Base-by-base conservation (phyloP, 768 basidiomycete species). In the Mycena metata region DNA sequence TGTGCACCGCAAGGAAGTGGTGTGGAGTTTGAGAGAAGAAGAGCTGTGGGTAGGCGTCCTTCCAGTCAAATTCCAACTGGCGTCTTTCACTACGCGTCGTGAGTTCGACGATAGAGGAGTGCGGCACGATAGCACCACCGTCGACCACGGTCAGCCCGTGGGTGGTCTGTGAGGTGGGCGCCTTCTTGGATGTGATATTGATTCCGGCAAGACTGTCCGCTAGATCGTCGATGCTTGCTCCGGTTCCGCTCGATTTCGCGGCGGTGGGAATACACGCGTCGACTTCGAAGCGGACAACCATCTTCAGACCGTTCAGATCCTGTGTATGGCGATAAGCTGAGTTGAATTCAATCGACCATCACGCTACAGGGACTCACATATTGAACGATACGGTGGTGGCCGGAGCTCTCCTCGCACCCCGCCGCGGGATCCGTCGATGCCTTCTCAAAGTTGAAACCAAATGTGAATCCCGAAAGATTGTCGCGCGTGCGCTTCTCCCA, bases 1-100 rank as follows among this genome's bases (percentile, higher is more conserved):
- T 73, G 74, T 93, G 91, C 46, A 85, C 78, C 0, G 85, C 91
- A 60, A 91, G 79, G 74, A 86, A 89, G 65, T 89, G 83, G 71
- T 88, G 84, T 2, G 84, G 79, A 0, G 90, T 93, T 74, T 90
- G 89, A 8, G 92, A 91, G 61, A 94, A 84, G 74, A 85, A 90
- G 15, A 93, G 78, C 74, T 93, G 91, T 0, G 89, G 86, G 75
- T 88, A 92, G 1, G 81, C 79, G 15, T 91, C 89, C 33, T 73
- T 79, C 90, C 90, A 92, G 72, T 90, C 81, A 65, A 81, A 80
- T 5, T 75, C 71, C 11, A 64, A 66, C 42, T 74, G 72, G 52
- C 74, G 79, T 17, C 61, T 75, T 33, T 76, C 73, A 9, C 83
- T 80, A 41, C 83, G 81, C 3, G 87, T 87, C 19, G 81, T 82